These are phyloP conservation scores for Syncephalastrum contaminatum DNA, from an alignment of 371 early-diverging fungal species.

Conservation along the genomic window DNA sequence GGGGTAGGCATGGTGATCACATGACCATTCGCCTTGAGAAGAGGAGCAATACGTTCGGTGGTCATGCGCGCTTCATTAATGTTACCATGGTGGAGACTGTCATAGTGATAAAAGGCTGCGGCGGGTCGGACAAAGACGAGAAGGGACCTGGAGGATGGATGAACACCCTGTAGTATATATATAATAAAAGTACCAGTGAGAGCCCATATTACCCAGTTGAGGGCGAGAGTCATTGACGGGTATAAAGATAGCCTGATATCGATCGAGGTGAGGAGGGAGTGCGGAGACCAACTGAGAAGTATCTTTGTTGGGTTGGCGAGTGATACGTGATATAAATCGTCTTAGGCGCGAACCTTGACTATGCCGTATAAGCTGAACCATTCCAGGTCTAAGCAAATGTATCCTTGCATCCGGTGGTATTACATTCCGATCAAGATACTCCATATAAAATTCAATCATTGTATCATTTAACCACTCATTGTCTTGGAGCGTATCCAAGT, in stretches of 20 bases:
- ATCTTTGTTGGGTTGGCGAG: slow-evolving; percentile 13
- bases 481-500: slow-evolving; percentile 43
- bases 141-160: slow-evolving; percentile 24
- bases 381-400: slow-evolving; percentile 37
- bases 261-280: slow-evolving; percentile 31
- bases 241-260: slow-evolving; percentile 33
- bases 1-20: slow-evolving; percentile 25
- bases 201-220: slow-evolving; percentile 36
- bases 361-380: slow-evolving; percentile 37
- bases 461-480: slow-evolving; percentile 61
- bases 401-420: slow-evolving; percentile 25
- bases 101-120: slow-evolving; percentile 46
- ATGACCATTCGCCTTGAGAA: slow-evolving; percentile 12
- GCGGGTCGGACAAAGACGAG: slow-evolving; percentile 34
- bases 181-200: slow-evolving; percentile 35
- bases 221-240: slow-evolving; percentile 52
- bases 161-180: background rate
- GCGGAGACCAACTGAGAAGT: slow-evolving; percentile 27
- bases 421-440: slow-evolving; percentile 42
- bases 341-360: slow-evolving; percentile 25
- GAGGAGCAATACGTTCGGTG: slow-evolving; percentile 11
- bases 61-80: slow-evolving; percentile 24
- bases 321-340: background rate
- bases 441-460: slow-evolving; percentile 54
- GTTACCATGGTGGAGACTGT: slow-evolving; percentile 39